Conservation (phyloP, 352 stramenopile species). For the Lagenidium sp. region DNA sequence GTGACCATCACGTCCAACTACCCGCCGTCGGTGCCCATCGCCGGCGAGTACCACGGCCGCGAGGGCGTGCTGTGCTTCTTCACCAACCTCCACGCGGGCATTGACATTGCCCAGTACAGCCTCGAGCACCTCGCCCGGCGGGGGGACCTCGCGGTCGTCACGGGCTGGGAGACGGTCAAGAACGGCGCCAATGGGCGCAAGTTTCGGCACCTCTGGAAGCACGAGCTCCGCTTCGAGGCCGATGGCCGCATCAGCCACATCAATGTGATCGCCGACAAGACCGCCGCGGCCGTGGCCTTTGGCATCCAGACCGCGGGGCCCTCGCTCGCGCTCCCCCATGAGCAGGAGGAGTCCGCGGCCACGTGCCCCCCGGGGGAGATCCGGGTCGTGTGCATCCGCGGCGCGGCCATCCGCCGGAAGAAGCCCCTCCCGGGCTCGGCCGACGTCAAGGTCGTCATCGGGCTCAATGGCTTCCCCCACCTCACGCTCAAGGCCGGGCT, state of each 20-base stretch:
- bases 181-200: slow-evolving; percentile 56
- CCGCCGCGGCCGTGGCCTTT: slow-evolving; percentile 67
- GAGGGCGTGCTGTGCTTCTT: slow-evolving; percentile 65
- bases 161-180: slow-evolving; percentile 64
- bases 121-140: slow-evolving; percentile 60
- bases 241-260: slow-evolving; percentile 78
- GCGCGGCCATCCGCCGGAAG: slow-evolving; percentile 34
- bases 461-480: slow-evolving; percentile 68
- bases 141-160: slow-evolving; percentile 68
- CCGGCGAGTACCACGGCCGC: slow-evolving; percentile 57
- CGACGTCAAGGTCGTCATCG: slow-evolving; percentile 53
- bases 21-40: slow-evolving; percentile 54
- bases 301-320: slow-evolving; percentile 43
- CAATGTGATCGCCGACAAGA: slow-evolving; percentile 82
- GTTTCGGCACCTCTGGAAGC: slow-evolving; percentile 79
- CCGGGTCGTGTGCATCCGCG: slow-evolving; percentile 72
- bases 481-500: slow-evolving; percentile 31
- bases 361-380: slow-evolving; percentile 74
- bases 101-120: slow-evolving; percentile 65
- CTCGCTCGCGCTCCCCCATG: slow-evolving; percentile 47
- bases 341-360: slow-evolving; percentile 43
- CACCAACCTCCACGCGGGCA: slow-evolving; percentile 49
- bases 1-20: slow-evolving; percentile 72
- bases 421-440: slow-evolving; percentile 31
- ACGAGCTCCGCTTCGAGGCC: slow-evolving; percentile 71